Percentiles rank a stretch among this genome's conserved stretches.
These are phyloP conservation scores for Triticum timopheevii DNA, from an alignment of 176 grass and related monocot genomes.

Conservation along the genomic window DNA sequence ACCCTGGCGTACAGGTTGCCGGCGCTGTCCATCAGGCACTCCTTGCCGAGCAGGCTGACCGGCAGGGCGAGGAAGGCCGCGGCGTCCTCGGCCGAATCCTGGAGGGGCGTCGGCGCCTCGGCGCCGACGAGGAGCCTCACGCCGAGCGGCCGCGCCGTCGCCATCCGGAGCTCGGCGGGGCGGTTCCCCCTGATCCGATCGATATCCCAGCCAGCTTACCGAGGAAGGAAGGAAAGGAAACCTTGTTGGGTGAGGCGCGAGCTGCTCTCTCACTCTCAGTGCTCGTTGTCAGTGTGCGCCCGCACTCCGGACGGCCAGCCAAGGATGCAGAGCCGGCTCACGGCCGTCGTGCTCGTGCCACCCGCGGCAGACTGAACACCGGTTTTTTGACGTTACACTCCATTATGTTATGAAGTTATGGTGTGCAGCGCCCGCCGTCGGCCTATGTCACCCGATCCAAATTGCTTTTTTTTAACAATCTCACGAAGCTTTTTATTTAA, in stretches of 20 bases:
- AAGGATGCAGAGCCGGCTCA: too few relatives aligned
- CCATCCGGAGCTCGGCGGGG: not conserved
- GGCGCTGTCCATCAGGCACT: not conserved
- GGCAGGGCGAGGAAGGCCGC: not conserved
- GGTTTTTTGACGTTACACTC: too few relatives aligned
- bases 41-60: not conserved
- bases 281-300: too few relatives aligned
- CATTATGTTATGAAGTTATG: too few relatives aligned
- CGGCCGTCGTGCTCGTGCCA: too few relatives aligned
- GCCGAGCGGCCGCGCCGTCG: not conserved
- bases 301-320: too few relatives aligned
- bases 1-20: slow-evolving; percentile 20
- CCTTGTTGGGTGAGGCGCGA: not conserved
- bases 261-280: not conserved
- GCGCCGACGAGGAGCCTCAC: not conserved
- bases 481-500: too few relatives aligned
- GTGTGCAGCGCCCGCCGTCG: too few relatives aligned
- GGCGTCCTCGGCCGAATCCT: not conserved
- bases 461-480: too few relatives aligned
- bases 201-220: not conserved
- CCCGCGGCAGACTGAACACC: too few relatives aligned
- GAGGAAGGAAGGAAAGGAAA: not conserved
- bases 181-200: not conserved
- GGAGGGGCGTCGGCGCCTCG: not conserved
- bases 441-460: too few relatives aligned